These are phyloP conservation scores for Vararia minispora DNA, from an alignment of 768 basidiomycete species.

Conservation along the genomic window DNA sequence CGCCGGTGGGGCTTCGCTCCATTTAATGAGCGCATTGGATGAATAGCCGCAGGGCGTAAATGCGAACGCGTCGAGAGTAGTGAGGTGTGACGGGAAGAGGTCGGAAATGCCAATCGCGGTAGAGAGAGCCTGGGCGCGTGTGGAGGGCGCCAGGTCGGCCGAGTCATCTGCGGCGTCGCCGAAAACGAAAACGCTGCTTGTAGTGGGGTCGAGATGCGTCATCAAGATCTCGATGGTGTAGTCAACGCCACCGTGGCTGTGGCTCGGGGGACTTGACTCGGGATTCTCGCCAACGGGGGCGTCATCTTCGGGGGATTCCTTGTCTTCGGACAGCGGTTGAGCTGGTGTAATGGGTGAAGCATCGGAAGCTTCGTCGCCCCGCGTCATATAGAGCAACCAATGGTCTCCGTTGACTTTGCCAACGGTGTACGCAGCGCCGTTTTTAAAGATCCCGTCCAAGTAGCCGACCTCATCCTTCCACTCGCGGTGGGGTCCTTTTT, in stretches of 20 bases:
- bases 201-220: slow-evolving; percentile 72
- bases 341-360: slow-evolving; percentile 3
- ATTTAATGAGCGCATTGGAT: slow-evolving; percentile 79
- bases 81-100: slow-evolving; percentile 71
- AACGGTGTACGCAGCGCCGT: slow-evolving; percentile 90
- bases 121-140: slow-evolving; percentile 53
- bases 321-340: slow-evolving; percentile 13
- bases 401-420: slow-evolving; percentile 98
- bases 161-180: slow-evolving; percentile 15
- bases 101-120: slow-evolving; percentile 64
- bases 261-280: slow-evolving; percentile 14
- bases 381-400: slow-evolving; percentile 92
- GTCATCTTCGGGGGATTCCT: slow-evolving; percentile 10
- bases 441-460: slow-evolving; percentile 80
- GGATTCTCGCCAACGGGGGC: slow-evolving; percentile 11
- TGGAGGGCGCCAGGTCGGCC: slow-evolving; percentile 28
- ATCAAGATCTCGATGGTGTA: slow-evolving; percentile 98
- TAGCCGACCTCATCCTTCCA: slow-evolving; percentile 92
- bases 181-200: slow-evolving; percentile 72
- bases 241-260: slow-evolving; percentile 49
- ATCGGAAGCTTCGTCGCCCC: slow-evolving; percentile 30
- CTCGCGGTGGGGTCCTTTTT: slow-evolving; percentile 83
- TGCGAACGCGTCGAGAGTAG: slow-evolving; percentile 83
- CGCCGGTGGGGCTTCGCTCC: slow-evolving; percentile 29
- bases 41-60: slow-evolving; percentile 96